Evolutionary conservation across 2,329 filamentous ascomycete genomes (phyloP), one percentile per base, ranked within the genome.

Genomic region (Plenodomus lindquistii): DNA sequence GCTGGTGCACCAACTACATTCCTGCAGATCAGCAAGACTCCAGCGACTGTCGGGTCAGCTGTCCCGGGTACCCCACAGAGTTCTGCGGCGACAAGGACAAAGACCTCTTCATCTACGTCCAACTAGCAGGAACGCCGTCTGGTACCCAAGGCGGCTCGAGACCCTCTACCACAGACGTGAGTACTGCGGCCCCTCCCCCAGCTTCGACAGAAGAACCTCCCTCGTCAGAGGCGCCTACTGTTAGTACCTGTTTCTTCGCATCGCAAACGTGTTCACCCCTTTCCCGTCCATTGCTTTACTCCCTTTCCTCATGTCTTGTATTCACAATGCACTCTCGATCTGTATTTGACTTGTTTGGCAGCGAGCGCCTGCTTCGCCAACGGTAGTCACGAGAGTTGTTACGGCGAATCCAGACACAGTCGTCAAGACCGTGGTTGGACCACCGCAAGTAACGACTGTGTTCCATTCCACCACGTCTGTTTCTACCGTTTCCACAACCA

Each of bases 1-100:
- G 89, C 67, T 93, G 87, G 87, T 93, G 89, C 68, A 86, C 86
- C 31, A 81, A 91, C 66, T 85, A 85, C 61, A 78, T 79, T 2
- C 89, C 89, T 8, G 66, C 66, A 17, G 59, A 71, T 5, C 71
- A 74, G 49, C 44, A 60, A n/a, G 58, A 67, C 47, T 58, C 67
- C 18, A 56, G 59, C 54, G 75, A 75, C 41, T 93, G 89, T 72
- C 71, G 79, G 55, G 69, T 68, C 0, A 42, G 71, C 15, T 93
- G 89, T 59, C 87, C 87, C 8, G 89, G 87, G n/a, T 93, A 81
- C 64, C 82, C 82, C 0, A 27, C 43, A 1, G 87, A 92, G 54
- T 71, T 76, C 10, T 93, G 89, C 62, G 89, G 89, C 51, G 84
- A 82, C 29, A 57, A 62, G 37, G 63, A 67, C 38, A 55, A 77